Evolutionary conservation across 1,139 yeast genomes (phyloP), one percentile per base, ranked within the genome.

Genomic region (Hanseniaspora gamundiae): DNA sequence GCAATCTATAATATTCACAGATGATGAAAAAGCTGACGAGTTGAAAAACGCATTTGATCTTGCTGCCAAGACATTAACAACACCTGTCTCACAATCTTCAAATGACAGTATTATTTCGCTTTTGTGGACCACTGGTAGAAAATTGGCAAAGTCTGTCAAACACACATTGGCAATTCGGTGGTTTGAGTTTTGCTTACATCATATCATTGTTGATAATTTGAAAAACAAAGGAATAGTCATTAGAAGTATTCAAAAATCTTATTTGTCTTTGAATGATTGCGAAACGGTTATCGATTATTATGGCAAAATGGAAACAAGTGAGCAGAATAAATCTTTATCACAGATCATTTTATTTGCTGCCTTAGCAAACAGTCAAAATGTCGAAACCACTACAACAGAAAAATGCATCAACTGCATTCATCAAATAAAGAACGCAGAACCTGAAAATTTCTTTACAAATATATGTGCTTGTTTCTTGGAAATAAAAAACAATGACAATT

Each of bases 111-210:
- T 55, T 0, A 48, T 57, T 3, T 55, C 65, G 1, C 46, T 63
- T 31, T 39, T 64, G n/a, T 64, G 66, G 66, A 62, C 60, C n/a
- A 47, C 48, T 19, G 65, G 64, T 0, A 57, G 57, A 38, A 45
- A 47, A 13, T 48, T 47, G 8, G 45, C 48, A 31, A 61, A 62
- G 33, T 47, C 45, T 3, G 42, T 38, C 1, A 43, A 49, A 8
- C 49, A 40, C 35, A 24, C 41, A 1, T 52, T 52, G 13, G 55
- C 62, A 0, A 33, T 56, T 2, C 44, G 42, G 1, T 64, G 67
- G 65, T 53, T 60, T 21, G 45, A 52, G 2, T 35, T 57, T n/a
- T 53, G 60, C 13, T 44, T 55, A 7, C 55, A 56, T 29, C 50
- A 61, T 22, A 35, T 60, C 4, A 47, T 62, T 2, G 49, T 44